Conservation (phyloP, 2,329 filamentous ascomycete species). For the Fusarium irregulare region DNA sequence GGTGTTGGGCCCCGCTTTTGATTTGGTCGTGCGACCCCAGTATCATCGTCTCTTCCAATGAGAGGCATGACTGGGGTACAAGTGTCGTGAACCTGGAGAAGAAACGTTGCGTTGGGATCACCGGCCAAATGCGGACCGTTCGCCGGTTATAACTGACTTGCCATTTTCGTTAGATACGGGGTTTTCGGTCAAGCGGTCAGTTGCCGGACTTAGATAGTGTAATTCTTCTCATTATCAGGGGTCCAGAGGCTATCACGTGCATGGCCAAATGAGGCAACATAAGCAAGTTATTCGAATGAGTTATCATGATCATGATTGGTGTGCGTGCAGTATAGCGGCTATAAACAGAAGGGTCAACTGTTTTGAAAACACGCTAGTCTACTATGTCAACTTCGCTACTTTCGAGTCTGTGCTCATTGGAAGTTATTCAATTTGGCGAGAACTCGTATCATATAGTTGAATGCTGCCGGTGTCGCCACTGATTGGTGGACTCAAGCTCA, state of each 20-base stretch:
- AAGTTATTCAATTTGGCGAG: no score
- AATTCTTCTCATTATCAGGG: no score
- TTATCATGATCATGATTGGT: no score
- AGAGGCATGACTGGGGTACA: neutral
- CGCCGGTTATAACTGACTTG: neutral
- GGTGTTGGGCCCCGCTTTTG: neutral
- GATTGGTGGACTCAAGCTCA: no score
- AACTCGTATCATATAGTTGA: no score
- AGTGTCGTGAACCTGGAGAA: neutral
- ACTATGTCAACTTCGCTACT: no score
- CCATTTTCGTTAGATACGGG: neutral
- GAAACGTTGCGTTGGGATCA: neutral
- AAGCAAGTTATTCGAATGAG: neutral
- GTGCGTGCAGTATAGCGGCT: rapidly evolving
- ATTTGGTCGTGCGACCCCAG: neutral
- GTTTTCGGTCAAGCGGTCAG: neutral
- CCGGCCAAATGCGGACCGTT: neutral
- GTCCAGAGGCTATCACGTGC: no score
- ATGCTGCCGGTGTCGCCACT: no score
- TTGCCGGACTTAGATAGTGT: neutral
- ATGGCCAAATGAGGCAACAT: rapidly evolving
- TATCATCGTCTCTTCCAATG: neutral
- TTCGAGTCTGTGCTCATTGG: no score
- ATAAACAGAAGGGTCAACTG: no score
- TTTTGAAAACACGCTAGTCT: no score